phyloP scores from a whole-genome alignment of 768 basidiomycete genomes.

The Tulasnella sp. region DNA sequence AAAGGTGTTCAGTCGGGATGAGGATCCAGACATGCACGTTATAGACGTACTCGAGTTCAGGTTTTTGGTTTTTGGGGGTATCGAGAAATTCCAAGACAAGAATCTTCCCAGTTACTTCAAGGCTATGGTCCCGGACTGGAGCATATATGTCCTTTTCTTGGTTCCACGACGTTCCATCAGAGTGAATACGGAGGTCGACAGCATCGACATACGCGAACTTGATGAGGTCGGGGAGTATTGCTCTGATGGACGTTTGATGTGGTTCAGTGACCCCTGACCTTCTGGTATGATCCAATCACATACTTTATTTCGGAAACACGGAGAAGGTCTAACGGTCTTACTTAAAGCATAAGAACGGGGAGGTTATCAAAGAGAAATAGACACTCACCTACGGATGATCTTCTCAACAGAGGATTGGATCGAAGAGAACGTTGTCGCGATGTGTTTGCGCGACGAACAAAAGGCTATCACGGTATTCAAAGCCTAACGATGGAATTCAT shows the following conservation, averaged over 20 bases:
- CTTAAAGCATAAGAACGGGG: background rate
- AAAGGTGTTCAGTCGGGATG: conserved; percentile 19
- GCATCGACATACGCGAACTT: conserved; percentile 70
- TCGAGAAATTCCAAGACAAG: conserved; percentile 42
- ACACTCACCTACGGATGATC: conserved; percentile 54
- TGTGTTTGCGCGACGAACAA: conserved; percentile 63
- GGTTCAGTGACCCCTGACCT: background rate
- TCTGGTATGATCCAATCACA: background rate
- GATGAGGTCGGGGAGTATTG: conserved; percentile 68
- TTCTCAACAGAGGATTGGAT: conserved; percentile 70
- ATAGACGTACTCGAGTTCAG: background rate
- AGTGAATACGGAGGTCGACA: conserved; percentile 45
- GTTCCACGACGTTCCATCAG: conserved; percentile 26
- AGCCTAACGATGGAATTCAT: conserved; percentile 37
- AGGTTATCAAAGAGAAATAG: background rate
- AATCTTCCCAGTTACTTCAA: conserved; percentile 33
- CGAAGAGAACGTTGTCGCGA: conserved; percentile 67
- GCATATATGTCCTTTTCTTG: conserved; percentile 34
- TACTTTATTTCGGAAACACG: conserved; percentile 79
- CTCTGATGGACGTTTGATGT: conserved; percentile 33
- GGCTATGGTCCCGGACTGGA: conserved; percentile 12
- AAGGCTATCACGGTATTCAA: conserved; percentile 84
- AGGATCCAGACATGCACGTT: conserved; percentile 16
- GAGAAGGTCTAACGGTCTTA: conserved; percentile 63
- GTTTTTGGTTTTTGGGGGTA: conserved; percentile 23